Conservation (phyloP, 306 rosid species). For the Spatholobus suberectus region DNA sequence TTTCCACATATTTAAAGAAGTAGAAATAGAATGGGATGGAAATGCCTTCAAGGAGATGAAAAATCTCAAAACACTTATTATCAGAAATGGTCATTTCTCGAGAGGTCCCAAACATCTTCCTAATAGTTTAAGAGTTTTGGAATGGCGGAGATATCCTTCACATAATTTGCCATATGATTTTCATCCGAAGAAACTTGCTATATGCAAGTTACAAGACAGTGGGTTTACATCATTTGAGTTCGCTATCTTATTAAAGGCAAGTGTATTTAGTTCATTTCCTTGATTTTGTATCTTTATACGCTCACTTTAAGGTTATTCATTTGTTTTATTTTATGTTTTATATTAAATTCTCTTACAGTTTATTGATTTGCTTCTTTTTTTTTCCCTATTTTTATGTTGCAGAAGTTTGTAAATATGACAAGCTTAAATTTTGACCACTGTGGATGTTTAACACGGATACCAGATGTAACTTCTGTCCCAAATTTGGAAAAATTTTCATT, state of each 20-base stretch:
- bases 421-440: background rate
- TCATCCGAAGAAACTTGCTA: too few species aligned
- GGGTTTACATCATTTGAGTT: background rate
- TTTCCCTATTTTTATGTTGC: background rate
- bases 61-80: too few species aligned
- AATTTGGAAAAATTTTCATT: background rate
- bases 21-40: too few species aligned
- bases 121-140: background rate
- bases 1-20: too few species aligned
- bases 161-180: background rate
- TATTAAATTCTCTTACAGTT: background rate
- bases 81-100: background rate
- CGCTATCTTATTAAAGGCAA: background rate
- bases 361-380: background rate
- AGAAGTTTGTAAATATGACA: background rate
- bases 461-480: background rate
- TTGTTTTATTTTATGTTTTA: background rate
- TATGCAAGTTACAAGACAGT: background rate
- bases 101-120: background rate
- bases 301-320: background rate
- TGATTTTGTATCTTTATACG: background rate
- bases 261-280: background rate
- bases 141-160: background rate
- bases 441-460: background rate
- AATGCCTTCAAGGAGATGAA: too few species aligned